Percentiles rank a stretch among this genome's conserved stretches.
Evolutionary conservation across 108 stramenopile species (phyloP).

Genomic region (Pseudonitzschia delicatissima): DNA sequence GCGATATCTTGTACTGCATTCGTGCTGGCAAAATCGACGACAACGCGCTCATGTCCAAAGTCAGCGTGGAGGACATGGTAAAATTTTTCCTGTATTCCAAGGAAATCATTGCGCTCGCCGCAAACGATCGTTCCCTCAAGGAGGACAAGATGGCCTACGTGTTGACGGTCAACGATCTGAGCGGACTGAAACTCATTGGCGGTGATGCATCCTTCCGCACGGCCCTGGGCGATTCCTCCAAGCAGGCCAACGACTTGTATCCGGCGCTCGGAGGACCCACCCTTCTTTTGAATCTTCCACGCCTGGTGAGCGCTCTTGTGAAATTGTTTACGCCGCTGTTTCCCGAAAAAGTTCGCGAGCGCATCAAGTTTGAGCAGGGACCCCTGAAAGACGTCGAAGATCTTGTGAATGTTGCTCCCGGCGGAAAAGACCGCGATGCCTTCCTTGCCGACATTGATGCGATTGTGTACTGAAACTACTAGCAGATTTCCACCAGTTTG

Average conservation of each 20-base stretch:
- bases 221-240: slow-evolving; percentile 60
- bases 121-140: slow-evolving; percentile 56
- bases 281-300: slow-evolving; percentile 74
- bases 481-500: no score
- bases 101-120: slow-evolving; percentile 68
- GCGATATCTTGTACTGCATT: slow-evolving; percentile 75
- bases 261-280: slow-evolving; percentile 68
- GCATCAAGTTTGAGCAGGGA: slow-evolving; percentile 63
- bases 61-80: slow-evolving; percentile 53
- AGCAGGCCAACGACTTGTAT: slow-evolving; percentile 58
- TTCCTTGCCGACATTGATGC: slow-evolving; percentile 58
- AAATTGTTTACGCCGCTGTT: slow-evolving; percentile 83
- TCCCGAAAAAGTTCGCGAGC: slow-evolving; percentile 54
- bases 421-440: slow-evolving; percentile 39
- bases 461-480: slow-evolving; percentile 49
- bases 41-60: slow-evolving; percentile 55
- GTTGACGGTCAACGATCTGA: slow-evolving; percentile 70
- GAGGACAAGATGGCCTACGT: slow-evolving; percentile 49
- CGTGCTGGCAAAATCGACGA: slow-evolving; percentile 86
- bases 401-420: slow-evolving; percentile 42
- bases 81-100: slow-evolving; percentile 82
- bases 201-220: slow-evolving; percentile 60
- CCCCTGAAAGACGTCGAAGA: slow-evolving; percentile 57
- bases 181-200: slow-evolving; percentile 62
- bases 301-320: slow-evolving; percentile 55